Percentiles rank a stretch among this genome's conserved stretches.
These are phyloP conservation scores for Zygoascus hellenicus DNA, from an alignment of 1,139 yeast genomes.

Conservation along the genomic window DNA sequence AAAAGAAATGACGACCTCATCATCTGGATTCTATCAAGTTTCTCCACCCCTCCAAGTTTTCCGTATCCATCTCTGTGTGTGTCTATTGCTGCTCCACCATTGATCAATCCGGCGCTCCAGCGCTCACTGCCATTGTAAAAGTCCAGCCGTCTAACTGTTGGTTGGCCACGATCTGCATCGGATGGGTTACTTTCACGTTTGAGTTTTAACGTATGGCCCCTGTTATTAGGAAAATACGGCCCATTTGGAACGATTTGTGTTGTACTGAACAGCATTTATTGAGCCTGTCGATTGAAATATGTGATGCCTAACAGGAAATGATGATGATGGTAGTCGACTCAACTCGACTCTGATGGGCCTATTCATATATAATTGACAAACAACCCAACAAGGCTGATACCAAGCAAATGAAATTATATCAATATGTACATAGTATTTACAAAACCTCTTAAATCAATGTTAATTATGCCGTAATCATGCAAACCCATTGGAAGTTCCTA, in stretches of 20 bases:
- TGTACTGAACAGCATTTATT: too few species aligned
- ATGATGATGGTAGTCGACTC: too few species aligned
- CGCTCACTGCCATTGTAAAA: conserved; percentile 1
- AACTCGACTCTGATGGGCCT: too few species aligned
- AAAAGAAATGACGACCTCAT: conserved; percentile 14
- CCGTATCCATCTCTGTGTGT: background rate
- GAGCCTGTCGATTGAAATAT: too few species aligned
- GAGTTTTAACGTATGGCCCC: conserved; percentile 2
- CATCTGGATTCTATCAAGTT: conserved; percentile 3
- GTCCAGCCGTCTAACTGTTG: background rate
- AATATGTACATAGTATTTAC: too few species aligned
- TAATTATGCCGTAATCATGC: background rate
- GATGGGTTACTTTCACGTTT: background rate
- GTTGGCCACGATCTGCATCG: background rate
- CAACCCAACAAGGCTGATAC: too few species aligned
- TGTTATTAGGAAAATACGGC: background rate
- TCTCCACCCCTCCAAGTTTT: background rate
- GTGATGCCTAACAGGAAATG: too few species aligned
- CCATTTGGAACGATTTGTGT: too few species aligned
- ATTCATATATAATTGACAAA: too few species aligned
- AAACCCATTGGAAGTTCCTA: conserved; percentile 1
- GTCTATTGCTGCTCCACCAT: background rate
- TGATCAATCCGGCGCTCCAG: conserved; percentile 4
- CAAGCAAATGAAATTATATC: too few species aligned
- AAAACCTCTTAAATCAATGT: too few species aligned